These are phyloP conservation scores for Speleostelium caveatum DNA, from an alignment of 78 protist genomes.

Conservation along the genomic window DNA sequence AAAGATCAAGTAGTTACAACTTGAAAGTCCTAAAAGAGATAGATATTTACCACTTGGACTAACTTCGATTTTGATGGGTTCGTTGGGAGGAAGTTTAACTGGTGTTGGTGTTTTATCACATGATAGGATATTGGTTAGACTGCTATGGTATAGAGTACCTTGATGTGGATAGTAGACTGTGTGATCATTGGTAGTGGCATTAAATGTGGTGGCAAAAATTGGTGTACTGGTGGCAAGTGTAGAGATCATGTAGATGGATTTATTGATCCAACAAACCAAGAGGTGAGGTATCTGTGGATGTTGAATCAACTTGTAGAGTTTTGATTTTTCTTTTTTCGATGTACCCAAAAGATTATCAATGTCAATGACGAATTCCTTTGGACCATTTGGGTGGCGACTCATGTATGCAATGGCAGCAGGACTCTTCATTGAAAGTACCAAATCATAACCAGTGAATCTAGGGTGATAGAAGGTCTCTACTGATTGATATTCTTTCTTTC, in stretches of 20 bases:
- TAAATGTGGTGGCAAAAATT: constrained; percentile 7
- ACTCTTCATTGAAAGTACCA: constrained; percentile 33
- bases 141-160: constrained; percentile 17
- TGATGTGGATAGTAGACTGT: constrained; percentile 29
- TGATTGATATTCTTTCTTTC: constrained; percentile 22
- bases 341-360: constrained; percentile 37
- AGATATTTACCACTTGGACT: constrained; percentile 32
- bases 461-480: constrained; percentile 42
- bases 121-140: neutral
- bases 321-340: constrained; percentile 51
- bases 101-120: constrained; percentile 7
- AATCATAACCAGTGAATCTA: constrained; percentile 32
- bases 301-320: constrained; percentile 50
- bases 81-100: constrained; percentile 18
- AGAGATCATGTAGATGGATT: constrained; percentile 20
- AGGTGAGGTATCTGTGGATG: constrained; percentile 56
- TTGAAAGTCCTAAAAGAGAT: neutral
- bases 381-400: neutral
- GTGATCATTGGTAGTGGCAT: neutral
- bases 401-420: constrained; percentile 44
- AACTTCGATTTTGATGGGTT: constrained; percentile 9
- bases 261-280: constrained; percentile 51
- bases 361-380: constrained; percentile 18
- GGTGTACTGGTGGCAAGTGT: constrained; percentile 22
- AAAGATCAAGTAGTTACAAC: constrained; percentile 19